Conservation (phyloP, 108 stramenopile species). For the Nitzschia sp. region DNA sequence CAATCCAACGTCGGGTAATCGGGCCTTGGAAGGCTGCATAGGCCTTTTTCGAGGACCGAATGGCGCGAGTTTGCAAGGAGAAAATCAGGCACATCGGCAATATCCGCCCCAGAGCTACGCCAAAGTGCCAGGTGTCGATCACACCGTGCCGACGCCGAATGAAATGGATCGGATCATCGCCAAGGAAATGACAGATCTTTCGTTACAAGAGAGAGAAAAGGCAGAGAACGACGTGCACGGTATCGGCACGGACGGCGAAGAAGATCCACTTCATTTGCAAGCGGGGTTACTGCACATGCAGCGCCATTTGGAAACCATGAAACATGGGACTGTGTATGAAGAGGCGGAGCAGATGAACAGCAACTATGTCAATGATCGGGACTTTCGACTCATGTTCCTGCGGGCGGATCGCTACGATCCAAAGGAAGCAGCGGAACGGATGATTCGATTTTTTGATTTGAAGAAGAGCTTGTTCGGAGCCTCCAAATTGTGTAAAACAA, state of each 20-base stretch:
- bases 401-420: conserved; percentile 33
- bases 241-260: conserved; percentile 8
- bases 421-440: conserved; percentile 24
- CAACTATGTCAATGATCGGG: conserved; percentile 3
- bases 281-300: conserved; percentile 8
- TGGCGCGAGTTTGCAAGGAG: background rate
- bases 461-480: conserved; percentile 33
- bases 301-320: conserved; percentile 15
- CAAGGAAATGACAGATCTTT: conserved; percentile 26
- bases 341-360: conserved; percentile 9
- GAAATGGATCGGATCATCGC: conserved; percentile 30
- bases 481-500: conserved; percentile 2
- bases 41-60: background rate
- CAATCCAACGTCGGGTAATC: no score
- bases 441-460: conserved; percentile 36
- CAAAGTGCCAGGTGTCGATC: background rate
- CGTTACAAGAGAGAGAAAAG: conserved; percentile 26
- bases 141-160: conserved; percentile 3
- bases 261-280: conserved; percentile 23
- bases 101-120: background rate
- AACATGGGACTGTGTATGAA: conserved; percentile 20
- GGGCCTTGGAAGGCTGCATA: background rate
- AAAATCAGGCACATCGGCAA: background rate
- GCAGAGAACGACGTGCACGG: conserved; percentile 41
- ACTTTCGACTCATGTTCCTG: conserved; percentile 32